A percentile compares a stretch with the other conserved stretches of the same genome.
Evolutionary conservation across 2,329 filamentous ascomycete genomes (phyloP).

Genomic region (Taxawa tesnikishii): DNA sequence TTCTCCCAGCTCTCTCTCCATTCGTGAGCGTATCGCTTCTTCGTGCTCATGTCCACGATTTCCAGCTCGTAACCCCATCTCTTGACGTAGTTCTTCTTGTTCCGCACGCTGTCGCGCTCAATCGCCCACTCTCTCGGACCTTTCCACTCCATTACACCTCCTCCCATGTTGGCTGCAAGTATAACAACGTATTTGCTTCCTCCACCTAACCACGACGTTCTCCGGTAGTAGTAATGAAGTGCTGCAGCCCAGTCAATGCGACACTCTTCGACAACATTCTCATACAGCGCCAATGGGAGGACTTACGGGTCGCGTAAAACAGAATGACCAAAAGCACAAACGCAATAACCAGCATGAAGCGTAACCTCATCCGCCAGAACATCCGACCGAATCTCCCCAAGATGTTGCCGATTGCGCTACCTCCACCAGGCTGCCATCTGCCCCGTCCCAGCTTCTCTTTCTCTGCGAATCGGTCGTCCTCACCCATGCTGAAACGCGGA

Average conservation of each 20-base stretch:
- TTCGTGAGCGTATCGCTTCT: constrained; percentile 96
- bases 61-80: constrained; percentile 93
- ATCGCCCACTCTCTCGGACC: constrained; percentile 96
- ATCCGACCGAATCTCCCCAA: constrained; percentile 32
- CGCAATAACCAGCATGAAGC: constrained; percentile 46
- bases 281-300: constrained; percentile 1
- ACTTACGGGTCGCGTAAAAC: constrained; percentile 65
- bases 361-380: constrained; percentile 53
- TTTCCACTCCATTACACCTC: constrained; percentile 99
- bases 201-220: constrained; percentile 61
- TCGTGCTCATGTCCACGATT: constrained; percentile 96
- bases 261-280: too few relatives aligned
- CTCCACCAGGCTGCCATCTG: constrained; percentile 36
- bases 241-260: constrained; percentile 26
- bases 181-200: constrained; percentile 91
- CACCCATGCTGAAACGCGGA: constrained; percentile 52
- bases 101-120: constrained; percentile 87
- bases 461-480: constrained; percentile 44
- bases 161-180: constrained; percentile 83
- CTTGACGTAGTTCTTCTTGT: constrained; percentile 80
- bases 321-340: constrained; percentile 50
- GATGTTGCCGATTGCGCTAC: constrained; percentile 21
- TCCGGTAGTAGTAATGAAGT: constrained; percentile 51
- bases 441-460: constrained; percentile 65
- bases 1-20: constrained; percentile 99